Percentiles rank a stretch among this genome's conserved stretches.
Evolutionary conservation across 1,139 yeast genomes (phyloP).

Genomic region (Sugiyamaella novakii): DNA sequence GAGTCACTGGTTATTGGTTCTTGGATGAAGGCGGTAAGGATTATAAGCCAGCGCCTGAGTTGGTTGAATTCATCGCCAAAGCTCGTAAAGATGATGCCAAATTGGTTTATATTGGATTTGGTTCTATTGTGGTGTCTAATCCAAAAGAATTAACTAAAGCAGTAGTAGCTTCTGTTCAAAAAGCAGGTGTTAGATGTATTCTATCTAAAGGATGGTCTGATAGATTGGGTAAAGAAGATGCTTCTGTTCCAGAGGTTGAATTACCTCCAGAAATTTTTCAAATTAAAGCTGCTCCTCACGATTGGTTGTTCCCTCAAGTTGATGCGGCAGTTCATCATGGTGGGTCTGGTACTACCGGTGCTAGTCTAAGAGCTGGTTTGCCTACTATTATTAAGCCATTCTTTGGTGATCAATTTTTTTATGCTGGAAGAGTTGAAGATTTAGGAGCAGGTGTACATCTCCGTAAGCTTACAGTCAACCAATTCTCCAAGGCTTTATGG

Average conservation of each 20-base stretch:
- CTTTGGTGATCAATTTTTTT: slow-evolving; percentile 94
- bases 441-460: slow-evolving; percentile 82
- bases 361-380: slow-evolving; percentile 78
- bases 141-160: slow-evolving; percentile 78
- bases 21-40: slow-evolving; percentile 63
- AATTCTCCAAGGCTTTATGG: slow-evolving; percentile 65
- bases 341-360: slow-evolving; percentile 97
- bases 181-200: slow-evolving; percentile 82
- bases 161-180: slow-evolving; percentile 72
- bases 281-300: slow-evolving; percentile 81
- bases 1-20: slow-evolving; percentile 95
- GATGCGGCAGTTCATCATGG: slow-evolving; percentile 98
- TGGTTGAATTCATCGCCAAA: slow-evolving; percentile 59
- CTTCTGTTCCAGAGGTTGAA: slow-evolving; percentile 52
- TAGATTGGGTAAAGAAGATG: slow-evolving; percentile 49
- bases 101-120: slow-evolving; percentile 90
- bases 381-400: slow-evolving; percentile 93
- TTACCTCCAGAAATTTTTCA: slow-evolving; percentile 72
- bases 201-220: slow-evolving; percentile 96
- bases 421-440: slow-evolving; percentile 83
- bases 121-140: slow-evolving; percentile 87
- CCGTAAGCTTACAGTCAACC: slow-evolving; percentile 63
- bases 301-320: slow-evolving; percentile 85
- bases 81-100: slow-evolving; percentile 67
- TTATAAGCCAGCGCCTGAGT: slow-evolving; percentile 64